Evolutionary conservation across 2,329 filamentous ascomycete species (phyloP), one percentile per base, ranked within the genome.

Genomic region (Pseudogymnoascus sp.): DNA sequence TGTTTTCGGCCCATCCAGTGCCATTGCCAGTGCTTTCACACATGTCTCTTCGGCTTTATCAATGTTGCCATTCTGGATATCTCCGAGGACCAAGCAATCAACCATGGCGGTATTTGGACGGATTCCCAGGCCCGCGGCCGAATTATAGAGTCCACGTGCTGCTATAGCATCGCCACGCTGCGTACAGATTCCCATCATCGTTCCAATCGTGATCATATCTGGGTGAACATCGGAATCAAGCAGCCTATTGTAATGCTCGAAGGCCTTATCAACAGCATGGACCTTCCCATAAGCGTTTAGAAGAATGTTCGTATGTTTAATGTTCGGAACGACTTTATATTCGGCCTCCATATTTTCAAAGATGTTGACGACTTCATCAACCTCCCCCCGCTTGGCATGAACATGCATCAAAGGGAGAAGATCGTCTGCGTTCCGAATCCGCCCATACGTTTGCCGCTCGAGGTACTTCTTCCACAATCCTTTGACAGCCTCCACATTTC

Each of bases 261-360:
- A 77, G 11, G 87, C 88, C 5, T 84, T 83, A n/a, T 84, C 78
- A 47, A 90, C 82, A 71, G 95, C 85, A 59, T 84, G 80, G 0
- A 83, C 82, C 68, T 85, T 85, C 17, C 82, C 80, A 74, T 92
- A 83, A 2, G 88, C 87, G 69, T 87, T 85, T 53, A 97, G 78
- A 28, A 96, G 75, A 21, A 87, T 86, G 71, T 96, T 96, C 87
- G 89, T 96, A 66, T 83, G 85, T 36, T 79, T 73, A 1, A 81
- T 73, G 67, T 85, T 83, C 6, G 87, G 87, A 44, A 77, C 68
- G 15, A 88, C 69, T 0, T 78, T 75, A 69, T 86, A 87, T 60
- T 84, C 78, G 6, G 76, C 69, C 23, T 73, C 71, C 63, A 95
- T 84, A n/a, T 81, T 78, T 57, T 84, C 71, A 65, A 97, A 88